phyloP scores from a whole-genome alignment of 2,329 filamentous ascomycete genomes.

The Cladosporium colombiae region DNA sequence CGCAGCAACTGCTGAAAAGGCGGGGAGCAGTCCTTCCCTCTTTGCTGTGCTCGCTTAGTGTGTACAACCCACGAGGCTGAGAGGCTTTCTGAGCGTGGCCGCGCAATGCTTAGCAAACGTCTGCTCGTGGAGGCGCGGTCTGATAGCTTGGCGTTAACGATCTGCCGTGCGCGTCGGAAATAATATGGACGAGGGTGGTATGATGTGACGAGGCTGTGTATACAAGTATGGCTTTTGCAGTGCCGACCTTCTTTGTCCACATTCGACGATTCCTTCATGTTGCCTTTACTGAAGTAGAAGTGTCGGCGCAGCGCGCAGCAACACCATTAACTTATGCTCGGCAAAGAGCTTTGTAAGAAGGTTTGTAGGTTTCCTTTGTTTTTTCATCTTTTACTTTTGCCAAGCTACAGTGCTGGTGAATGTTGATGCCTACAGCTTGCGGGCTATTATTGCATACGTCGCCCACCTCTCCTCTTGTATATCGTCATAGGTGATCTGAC shows the following conservation, averaged over 20 bases:
- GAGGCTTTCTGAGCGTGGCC: not conserved
- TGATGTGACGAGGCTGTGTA: not conserved
- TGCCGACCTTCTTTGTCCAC: not conserved
- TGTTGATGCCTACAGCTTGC: not conserved
- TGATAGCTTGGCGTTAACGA: not conserved
- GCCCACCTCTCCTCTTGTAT: not conserved
- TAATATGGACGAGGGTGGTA: not conserved
- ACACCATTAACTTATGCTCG: not conserved
- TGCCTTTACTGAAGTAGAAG: not conserved
- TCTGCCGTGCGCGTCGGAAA: not conserved
- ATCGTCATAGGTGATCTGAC: not conserved
- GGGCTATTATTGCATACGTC: not conserved
- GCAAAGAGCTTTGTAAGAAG: not conserved
- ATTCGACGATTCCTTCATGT: not conserved
- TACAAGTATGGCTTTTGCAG: not conserved
- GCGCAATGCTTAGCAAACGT: not conserved
- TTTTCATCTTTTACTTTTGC: not conserved
- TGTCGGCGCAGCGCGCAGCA: not conserved
- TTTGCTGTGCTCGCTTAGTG: not conserved
- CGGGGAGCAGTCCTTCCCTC: not conserved
- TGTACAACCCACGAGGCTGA: not conserved
- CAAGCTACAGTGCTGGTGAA: not conserved
- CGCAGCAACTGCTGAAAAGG: not conserved
- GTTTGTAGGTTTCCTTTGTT: not conserved
- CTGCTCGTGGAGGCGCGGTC: not conserved